Percentiles rank a stretch among this genome's conserved stretches.
Evolutionary conservation across 1,284 basidiomycete species (phyloP).

Genomic region (Tilletia walkeri): DNA sequence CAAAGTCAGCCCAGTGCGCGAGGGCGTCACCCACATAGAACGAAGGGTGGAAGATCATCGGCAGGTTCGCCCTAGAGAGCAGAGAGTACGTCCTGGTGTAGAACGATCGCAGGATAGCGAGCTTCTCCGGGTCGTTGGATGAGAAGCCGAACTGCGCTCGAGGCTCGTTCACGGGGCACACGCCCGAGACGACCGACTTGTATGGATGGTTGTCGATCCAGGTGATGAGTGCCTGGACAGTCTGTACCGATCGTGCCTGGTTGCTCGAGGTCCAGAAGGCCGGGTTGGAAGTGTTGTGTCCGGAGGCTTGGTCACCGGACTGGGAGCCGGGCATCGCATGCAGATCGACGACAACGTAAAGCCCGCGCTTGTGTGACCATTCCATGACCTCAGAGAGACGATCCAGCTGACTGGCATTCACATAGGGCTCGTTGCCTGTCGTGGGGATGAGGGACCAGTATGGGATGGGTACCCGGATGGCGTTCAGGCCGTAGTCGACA

Average conservation of each 20-base stretch:
- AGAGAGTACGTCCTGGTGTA: conserved; percentile 39
- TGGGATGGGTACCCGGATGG: conserved; percentile 56
- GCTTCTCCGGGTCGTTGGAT: conserved; percentile 27
- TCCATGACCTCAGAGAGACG: conserved; percentile 43
- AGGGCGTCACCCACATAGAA: conserved; percentile 30
- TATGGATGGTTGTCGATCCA: conserved; percentile 42
- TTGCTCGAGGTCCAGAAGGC: conserved; percentile 39
- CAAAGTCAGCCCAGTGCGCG: conserved; percentile 40
- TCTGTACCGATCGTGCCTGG: conserved; percentile 39
- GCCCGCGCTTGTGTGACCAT: conserved; percentile 54
- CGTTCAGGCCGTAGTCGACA: conserved; percentile 50
- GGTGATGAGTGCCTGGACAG: conserved; percentile 36
- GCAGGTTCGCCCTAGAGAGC: conserved; percentile 31
- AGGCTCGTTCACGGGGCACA: conserved; percentile 52
- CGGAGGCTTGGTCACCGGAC: conserved; percentile 53
- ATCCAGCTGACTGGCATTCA: conserved; percentile 37
- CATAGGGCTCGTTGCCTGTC: conserved; percentile 37
- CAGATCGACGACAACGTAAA: conserved; percentile 58
- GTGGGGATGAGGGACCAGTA: conserved; percentile 54
- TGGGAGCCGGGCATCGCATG: conserved; percentile 59
- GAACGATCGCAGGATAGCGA: conserved; percentile 29
- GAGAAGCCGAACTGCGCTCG: conserved; percentile 21
- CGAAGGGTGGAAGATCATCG: conserved; percentile 49
- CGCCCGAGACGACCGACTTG: conserved; percentile 44
- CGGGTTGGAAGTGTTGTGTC: conserved; percentile 46